Conservation (phyloP, 1,284 basidiomycete genomes). For the Cutaneotrichosporon dermatis region DNA sequence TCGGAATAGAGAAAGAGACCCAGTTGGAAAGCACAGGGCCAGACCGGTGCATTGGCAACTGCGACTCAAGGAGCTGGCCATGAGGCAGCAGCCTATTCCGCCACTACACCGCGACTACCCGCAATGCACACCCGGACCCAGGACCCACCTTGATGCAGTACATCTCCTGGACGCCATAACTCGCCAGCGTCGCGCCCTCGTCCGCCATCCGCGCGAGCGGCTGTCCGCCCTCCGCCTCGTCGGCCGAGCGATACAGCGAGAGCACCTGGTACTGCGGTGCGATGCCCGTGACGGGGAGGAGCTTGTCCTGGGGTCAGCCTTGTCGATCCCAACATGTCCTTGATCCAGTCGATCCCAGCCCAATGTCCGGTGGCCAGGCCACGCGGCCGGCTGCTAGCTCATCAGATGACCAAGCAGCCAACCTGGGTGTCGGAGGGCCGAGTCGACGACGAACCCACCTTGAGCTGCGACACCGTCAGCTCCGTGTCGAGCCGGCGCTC, state of each 20-base stretch:
- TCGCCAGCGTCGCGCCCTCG: slow-evolving; percentile 64
- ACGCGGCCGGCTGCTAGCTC: background rate
- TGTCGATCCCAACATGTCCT: too few relatives aligned
- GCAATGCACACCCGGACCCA: too few relatives aligned
- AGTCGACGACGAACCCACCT: slow-evolving; percentile 53
- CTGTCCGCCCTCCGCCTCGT: slow-evolving; percentile 31
- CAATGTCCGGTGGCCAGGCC: too few relatives aligned
- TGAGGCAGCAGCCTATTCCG: too few relatives aligned
- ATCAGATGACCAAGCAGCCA: background rate
- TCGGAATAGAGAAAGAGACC: too few relatives aligned
- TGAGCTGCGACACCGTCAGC: slow-evolving; percentile 69
- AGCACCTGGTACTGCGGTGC: slow-evolving; percentile 67
- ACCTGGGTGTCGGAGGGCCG: background rate
- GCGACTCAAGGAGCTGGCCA: too few relatives aligned
- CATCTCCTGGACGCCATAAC: slow-evolving; percentile 60
- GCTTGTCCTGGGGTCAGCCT: slow-evolving; percentile 59
- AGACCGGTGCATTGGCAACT: too few relatives aligned
- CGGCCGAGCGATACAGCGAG: slow-evolving; percentile 60
- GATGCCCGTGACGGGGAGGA: slow-evolving; percentile 88
- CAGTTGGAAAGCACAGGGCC: too few relatives aligned
- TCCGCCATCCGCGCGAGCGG: slow-evolving; percentile 60
- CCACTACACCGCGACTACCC: too few relatives aligned
- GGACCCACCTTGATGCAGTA: slow-evolving; percentile 61
- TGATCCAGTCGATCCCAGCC: too few relatives aligned
- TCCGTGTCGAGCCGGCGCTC: slow-evolving; percentile 75